A percentile compares a stretch with the other conserved stretches of the same genome.
Conservation (phyloP, 768 basidiomycete species). For the Hydnomerulius pinastri region DNA sequence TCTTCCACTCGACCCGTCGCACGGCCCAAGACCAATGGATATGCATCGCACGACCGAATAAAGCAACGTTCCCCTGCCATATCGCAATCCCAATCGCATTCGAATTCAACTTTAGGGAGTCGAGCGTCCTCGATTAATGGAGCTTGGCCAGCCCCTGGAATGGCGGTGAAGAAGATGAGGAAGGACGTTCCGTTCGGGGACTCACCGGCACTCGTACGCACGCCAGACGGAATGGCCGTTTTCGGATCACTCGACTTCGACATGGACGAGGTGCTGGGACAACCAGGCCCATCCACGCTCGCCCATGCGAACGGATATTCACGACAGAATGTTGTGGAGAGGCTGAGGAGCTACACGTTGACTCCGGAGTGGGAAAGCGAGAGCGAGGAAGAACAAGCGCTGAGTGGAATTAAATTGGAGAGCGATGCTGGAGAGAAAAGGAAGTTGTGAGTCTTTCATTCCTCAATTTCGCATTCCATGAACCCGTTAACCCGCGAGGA, state of each 20-base stretch:
- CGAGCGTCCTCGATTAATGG: constrained; percentile 21
- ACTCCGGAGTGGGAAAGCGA: constrained; percentile 37
- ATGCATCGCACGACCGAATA: constrained; percentile 25
- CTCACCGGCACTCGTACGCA: constrained; percentile 66
- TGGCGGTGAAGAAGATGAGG: constrained; percentile 18
- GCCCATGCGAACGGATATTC: constrained; percentile 33
- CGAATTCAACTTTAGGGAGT: neutral
- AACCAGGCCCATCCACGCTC: constrained; percentile 36
- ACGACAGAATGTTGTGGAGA: constrained; percentile 18
- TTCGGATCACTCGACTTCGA: constrained; percentile 64
- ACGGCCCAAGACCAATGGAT: constrained; percentile 49
- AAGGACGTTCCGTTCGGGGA: constrained; percentile 61
- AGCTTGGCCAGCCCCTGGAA: constrained; percentile 10
- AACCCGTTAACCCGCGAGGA: constrained; percentile 1
- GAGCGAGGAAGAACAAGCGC: constrained; percentile 33
- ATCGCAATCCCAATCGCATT: constrained; percentile 10
- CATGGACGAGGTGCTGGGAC: constrained; percentile 38
- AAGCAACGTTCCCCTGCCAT: constrained; percentile 28
- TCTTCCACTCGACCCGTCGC: constrained; percentile 28
- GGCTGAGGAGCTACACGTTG: constrained; percentile 19
- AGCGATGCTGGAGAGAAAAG: constrained; percentile 59
- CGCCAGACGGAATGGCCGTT: constrained; percentile 69
- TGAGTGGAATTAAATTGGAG: constrained; percentile 29
- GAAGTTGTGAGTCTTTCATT: constrained; percentile 37
- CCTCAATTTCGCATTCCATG: neutral